Base-by-base conservation (phyloP, 768 basidiomycete genomes). In the Mycena vitilis region DNA sequence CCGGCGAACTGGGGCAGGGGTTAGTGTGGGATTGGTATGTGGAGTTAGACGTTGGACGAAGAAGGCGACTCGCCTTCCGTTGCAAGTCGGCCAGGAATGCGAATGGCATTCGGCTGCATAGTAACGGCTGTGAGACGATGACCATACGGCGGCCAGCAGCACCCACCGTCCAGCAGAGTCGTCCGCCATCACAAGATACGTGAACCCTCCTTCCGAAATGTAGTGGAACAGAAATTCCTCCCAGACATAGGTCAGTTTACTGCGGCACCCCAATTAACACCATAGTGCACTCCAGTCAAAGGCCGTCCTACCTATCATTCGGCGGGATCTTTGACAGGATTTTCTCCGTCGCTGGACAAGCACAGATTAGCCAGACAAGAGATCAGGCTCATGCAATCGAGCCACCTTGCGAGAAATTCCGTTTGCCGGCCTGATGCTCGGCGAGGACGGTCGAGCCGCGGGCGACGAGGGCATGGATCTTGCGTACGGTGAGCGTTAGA, bases 311-410 rank as follows among this genome's bases (percentile, higher is more conserved):
- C 79, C 86, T 88, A 77, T 93, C 89, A 76, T 95, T 95, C 5
- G 95, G 96, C 1, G 97, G 96, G 76, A 99, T 98, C 85, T 96
- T 97, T 53, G 91, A 91, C 44, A 99, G 84, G 71, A 99, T 98
- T 1, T 91, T 95, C 74, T 94, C 89, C 1, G 91, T 92, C 20
- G 94, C 94, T 94, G 72, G 45, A 60, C 23, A 15, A 22, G 10
- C 30, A 60, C 16, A 49, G 20, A 48, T 64, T 25, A 60, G 56
- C 49, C 37, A 68, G n/a, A 48, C 37, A 48, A 20, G 36, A 7
- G 4, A 23, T 47, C 45, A 48, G 12, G 0, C 0, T 22, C 18
- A 4, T 25, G 30, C 42, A 34, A 56, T 58, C 61, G 25, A 67
- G 84, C 47, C 73, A 91, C 95, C 95, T 87, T 94, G 91, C 52